A percentile compares a stretch with the other conserved stretches of the same genome.
Conservation (phyloP, 2,329 filamentous ascomycete genomes). For the Phaeosphaeria sp. region DNA sequence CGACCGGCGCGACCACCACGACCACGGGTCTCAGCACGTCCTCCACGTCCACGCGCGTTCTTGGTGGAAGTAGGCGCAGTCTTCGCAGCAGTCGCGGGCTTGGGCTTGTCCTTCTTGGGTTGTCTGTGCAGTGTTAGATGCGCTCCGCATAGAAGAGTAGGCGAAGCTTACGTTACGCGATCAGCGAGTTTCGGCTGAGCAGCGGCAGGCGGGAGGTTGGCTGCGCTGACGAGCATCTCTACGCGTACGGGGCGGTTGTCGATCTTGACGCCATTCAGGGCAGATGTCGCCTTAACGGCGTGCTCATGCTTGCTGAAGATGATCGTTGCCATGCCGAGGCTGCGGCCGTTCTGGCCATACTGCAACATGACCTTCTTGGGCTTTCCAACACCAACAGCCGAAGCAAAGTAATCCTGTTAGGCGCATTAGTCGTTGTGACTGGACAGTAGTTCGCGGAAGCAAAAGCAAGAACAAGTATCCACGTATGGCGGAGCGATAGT, state of each 20-base stretch:
- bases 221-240: conserved; percentile 85
- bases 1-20: conserved; percentile 52
- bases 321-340: conserved; percentile 90
- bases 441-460: conserved; percentile 37
- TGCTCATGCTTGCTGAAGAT: conserved; percentile 82
- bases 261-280: conserved; percentile 87
- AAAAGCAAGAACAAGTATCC: conserved; percentile 37
- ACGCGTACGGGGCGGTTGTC: conserved; percentile 94
- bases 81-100: conserved; percentile 81
- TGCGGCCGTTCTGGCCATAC: conserved; percentile 90
- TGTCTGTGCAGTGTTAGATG: conserved; percentile 56
- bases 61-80: conserved; percentile 55
- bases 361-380: conserved; percentile 91
- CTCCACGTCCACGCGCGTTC: conserved; percentile 52
- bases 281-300: conserved; percentile 82
- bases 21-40: conserved; percentile 50
- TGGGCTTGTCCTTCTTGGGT: conserved; percentile 65
- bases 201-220: conserved; percentile 70
- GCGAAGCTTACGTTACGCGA: conserved; percentile 73
- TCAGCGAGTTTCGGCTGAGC: conserved; percentile 78
- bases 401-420: conserved; percentile 93
- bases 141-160: background rate
- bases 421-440: conserved; percentile 67
- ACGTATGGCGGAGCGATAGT: conserved; percentile 22
- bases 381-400: conserved; percentile 84